These are phyloP conservation scores for Aspergillus chevalieri DNA, from an alignment of 2,329 filamentous ascomycete species.

Conservation along the genomic window DNA sequence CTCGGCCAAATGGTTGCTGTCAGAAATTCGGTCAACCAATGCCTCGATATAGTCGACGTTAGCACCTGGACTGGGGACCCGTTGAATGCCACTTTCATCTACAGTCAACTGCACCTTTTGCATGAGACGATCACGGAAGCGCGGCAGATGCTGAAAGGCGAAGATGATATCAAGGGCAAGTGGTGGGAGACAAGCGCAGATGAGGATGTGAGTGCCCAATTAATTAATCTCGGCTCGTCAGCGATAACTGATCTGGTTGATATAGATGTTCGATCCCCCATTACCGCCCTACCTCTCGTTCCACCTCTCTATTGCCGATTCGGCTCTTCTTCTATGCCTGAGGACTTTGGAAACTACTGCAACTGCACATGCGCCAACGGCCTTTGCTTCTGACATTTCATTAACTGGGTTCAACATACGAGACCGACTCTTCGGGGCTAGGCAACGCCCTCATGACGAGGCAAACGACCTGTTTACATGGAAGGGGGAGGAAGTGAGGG, in stretches of 20 bases:
- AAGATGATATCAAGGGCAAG: slow-evolving; percentile 42
- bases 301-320: slow-evolving; percentile 62
- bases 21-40: slow-evolving; percentile 71
- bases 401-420: slow-evolving; percentile 53
- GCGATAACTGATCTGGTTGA: slow-evolving; percentile 1
- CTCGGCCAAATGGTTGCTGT: slow-evolving; percentile 67
- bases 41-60: slow-evolving; percentile 75
- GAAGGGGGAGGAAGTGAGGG: slow-evolving; percentile 65
- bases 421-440: slow-evolving; percentile 47
- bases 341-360: slow-evolving; percentile 63
- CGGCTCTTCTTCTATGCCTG: slow-evolving; percentile 62
- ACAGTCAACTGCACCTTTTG: slow-evolving; percentile 52
- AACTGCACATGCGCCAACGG: slow-evolving; percentile 54
- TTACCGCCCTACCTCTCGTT: slow-evolving; percentile 67
- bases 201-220: slow-evolving; percentile 49
- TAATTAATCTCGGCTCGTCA: neutral
- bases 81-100: slow-evolving; percentile 53
- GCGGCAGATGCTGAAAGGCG: slow-evolving; percentile 53
- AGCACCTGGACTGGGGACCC: slow-evolving; percentile 66
- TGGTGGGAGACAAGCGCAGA: slow-evolving; percentile 54
- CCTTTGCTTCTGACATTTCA: slow-evolving; percentile 63
- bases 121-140: slow-evolving; percentile 58
- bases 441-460: slow-evolving; percentile 68
- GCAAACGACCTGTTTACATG: slow-evolving; percentile 70
- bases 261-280: slow-evolving; percentile 54